Conservation (phyloP, 768 basidiomycete genomes). For the Rhodotorula diobovata region DNA sequence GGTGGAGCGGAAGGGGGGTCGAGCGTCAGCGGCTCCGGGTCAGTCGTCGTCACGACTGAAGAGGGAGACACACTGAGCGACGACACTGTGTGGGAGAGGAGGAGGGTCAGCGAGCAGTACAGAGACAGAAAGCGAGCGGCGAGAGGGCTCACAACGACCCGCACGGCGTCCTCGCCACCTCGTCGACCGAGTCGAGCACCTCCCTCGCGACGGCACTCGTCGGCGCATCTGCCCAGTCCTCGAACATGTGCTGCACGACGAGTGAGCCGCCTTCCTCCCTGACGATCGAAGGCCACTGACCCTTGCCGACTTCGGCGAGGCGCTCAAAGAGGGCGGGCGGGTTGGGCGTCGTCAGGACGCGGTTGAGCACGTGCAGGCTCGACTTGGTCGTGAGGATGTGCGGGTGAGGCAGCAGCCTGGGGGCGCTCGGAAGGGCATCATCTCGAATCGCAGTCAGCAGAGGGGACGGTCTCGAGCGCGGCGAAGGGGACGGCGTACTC, state of each 20-base stretch:
- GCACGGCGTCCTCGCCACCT: constrained; percentile 14
- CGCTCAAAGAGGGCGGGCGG: constrained; percentile 20
- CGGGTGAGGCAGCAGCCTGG: constrained; percentile 20
- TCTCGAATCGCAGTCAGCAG: no score
- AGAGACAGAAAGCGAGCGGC: no score
- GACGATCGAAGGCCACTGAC: constrained; percentile 11
- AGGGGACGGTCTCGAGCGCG: no score
- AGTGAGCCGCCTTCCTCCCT: constrained; percentile 28
- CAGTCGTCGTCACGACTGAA: no score
- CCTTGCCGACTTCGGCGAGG: constrained; percentile 18
- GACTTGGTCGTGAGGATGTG: constrained; percentile 18
- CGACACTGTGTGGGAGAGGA: neutral
- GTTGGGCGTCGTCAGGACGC: constrained; percentile 27
- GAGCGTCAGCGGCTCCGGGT: neutral
- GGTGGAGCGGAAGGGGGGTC: neutral
- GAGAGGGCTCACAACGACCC: constrained; percentile 23
- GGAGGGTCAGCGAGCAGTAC: neutral
- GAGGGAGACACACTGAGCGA: neutral
- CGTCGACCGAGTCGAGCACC: neutral
- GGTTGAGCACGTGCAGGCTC: constrained; percentile 30
- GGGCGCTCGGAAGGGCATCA: neutral
- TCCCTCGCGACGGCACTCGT: constrained; percentile 22
- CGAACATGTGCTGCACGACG: constrained; percentile 34
- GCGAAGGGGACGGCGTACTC: constrained; percentile 3
- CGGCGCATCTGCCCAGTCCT: constrained; percentile 25